Evolutionary conservation across 176 grass and related monocot genomes (phyloP).

Genomic region (Olyra latifolia): DNA sequence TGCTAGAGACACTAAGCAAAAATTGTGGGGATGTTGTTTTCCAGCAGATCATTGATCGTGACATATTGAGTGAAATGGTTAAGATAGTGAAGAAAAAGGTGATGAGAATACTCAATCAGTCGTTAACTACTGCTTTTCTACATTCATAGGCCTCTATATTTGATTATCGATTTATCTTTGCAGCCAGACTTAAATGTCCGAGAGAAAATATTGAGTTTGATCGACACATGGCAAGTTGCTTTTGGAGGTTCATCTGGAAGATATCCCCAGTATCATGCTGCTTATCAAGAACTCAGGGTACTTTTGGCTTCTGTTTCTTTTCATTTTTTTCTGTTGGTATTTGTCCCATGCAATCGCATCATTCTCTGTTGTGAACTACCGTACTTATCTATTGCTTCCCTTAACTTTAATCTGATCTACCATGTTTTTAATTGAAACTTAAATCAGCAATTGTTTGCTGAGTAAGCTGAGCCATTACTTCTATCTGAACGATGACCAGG

Average conservation of each 20-base stretch:
- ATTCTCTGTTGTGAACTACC: background rate
- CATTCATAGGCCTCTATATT: conserved; percentile 22
- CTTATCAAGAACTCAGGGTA: conserved; percentile 97
- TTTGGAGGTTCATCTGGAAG: conserved; percentile 89
- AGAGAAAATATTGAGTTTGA: conserved; percentile 95
- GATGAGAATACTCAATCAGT: conserved; percentile 27
- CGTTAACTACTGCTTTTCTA: conserved; percentile 31
- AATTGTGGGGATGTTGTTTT: conserved; percentile 90
- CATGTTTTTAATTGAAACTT: background rate
- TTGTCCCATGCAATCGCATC: background rate
- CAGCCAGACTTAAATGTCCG: conserved; percentile 87
- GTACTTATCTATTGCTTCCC: background rate
- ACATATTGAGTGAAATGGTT: conserved; percentile 99
- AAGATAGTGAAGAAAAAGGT: conserved; percentile 99
- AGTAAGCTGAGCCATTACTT: conserved; percentile 4
- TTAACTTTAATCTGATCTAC: background rate
- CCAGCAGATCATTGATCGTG: conserved; percentile 90
- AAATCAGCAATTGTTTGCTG: background rate
- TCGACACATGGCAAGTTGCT: conserved; percentile 99
- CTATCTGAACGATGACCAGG: conserved; percentile 16
- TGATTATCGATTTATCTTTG: conserved; percentile 35
- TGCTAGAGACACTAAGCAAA: conserved; percentile 96
- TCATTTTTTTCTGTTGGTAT: background rate
- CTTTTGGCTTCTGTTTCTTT: conserved; percentile 13
- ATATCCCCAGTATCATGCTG: conserved; percentile 85